Percentiles rank a stretch among this genome's conserved stretches.
Conservation (phyloP, 1,284 basidiomycete genomes). For the Schizophyllum commune region DNA sequence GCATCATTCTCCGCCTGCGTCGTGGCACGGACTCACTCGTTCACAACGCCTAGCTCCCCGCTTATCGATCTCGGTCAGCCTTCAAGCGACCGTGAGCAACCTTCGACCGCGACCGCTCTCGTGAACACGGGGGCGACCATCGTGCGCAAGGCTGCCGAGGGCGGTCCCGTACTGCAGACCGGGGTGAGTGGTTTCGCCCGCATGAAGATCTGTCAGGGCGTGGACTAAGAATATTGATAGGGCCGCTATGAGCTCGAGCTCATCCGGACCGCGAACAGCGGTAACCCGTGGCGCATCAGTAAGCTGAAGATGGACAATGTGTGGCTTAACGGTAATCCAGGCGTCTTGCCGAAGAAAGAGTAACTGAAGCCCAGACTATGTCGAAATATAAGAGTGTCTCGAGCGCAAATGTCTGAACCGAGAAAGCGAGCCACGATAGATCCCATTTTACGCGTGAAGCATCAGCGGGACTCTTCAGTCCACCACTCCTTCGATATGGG, state of each 20-base stretch:
- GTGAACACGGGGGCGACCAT: background rate
- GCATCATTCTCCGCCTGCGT: background rate
- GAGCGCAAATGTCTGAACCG: too few species aligned
- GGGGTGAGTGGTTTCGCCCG: background rate
- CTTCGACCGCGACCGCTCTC: background rate
- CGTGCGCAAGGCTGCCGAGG: background rate
- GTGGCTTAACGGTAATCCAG: background rate
- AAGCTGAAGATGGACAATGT: background rate
- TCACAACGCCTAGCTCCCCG: background rate
- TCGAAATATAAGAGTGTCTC: too few species aligned
- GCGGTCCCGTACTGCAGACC: background rate
- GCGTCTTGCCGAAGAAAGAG: background rate
- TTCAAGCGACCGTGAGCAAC: background rate
- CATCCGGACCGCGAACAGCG: background rate
- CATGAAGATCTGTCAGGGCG: background rate
- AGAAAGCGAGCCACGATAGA: too few species aligned
- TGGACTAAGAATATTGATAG: background rate
- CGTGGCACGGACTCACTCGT: background rate
- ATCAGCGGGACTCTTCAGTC: too few species aligned
- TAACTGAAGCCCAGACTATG: too few species aligned
- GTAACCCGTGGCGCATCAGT: background rate
- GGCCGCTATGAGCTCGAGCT: background rate
- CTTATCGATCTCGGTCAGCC: background rate
- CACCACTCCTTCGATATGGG: slow-evolving; percentile 26
- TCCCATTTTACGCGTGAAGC: too few species aligned